Evolutionary conservation across 352 stramenopile species (phyloP), one percentile per base, ranked within the genome.

Genomic region (Blastocystis sp.): DNA sequence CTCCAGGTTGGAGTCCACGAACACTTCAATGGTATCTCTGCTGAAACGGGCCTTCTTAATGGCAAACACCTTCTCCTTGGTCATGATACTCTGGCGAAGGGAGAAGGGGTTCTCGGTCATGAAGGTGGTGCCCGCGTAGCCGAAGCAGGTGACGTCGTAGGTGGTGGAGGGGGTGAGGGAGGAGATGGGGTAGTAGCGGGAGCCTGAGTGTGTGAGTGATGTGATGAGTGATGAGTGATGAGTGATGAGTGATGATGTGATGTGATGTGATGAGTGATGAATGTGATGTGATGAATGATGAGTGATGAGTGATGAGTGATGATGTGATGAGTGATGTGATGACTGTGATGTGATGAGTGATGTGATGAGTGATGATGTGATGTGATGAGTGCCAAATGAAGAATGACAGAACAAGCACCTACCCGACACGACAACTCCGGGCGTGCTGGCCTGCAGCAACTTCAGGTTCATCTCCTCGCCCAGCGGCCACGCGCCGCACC

Each of bases 111-210:
- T 61, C 45, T 81, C 71, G 23, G 23, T 62, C 71, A 81, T 81
- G 71, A 66, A 81, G 14, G 43, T 53, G 3, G 23, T 38, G 11
- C 45, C 21, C 5, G 21, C 21, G 43, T 66, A n/a, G n/a, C 40
- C 71, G 11, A 81, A 38, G 71, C 71, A 81, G 4, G 71, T 81
- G 21, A 67, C 59, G 28, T 81, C 71, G 52, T 81, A 81, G 3
- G 14, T 52, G 14, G 71, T 66, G 23, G 71, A 81, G 1, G 71
- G 71, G 7, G 41, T 21, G 7, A 81, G 45, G 17, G 23, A 28
- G 1, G 71, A 52, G 34, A 81, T 21, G 14, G n/a, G 71, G 41
- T 48, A 64, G 41, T 65, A 65, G 10, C 17, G 17, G 2, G 71
- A 67, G 23, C 66, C 71, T 81, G 40, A 48, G 52, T 5, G n/a